Percentiles rank a stretch among this genome's conserved stretches.
phyloP scores from a whole-genome alignment of 768 basidiomycete genomes.

The Boletus rubropictus region DNA sequence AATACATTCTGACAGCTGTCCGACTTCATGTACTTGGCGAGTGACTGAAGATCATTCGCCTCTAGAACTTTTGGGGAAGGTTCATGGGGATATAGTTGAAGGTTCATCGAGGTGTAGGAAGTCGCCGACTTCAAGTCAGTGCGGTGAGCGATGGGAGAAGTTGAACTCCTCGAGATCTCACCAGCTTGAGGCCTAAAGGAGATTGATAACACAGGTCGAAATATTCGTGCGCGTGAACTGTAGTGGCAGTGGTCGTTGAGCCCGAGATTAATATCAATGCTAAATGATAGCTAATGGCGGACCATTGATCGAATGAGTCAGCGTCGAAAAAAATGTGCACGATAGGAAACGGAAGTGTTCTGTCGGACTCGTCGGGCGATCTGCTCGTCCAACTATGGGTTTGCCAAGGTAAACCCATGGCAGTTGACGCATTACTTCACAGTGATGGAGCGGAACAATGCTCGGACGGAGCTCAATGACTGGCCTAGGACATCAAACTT shows the following conservation, averaged over 20 bases:
- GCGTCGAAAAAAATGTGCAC: neutral
- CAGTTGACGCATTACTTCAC: neutral
- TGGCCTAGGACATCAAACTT: neutral
- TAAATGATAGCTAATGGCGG: no score
- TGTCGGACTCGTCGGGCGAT: neutral
- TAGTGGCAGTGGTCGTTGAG: no score
- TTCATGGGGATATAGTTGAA: slow-evolving; percentile 3
- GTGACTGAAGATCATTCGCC: slow-evolving; percentile 35
- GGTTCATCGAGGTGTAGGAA: slow-evolving; percentile 9
- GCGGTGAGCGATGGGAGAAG: neutral
- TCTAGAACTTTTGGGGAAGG: slow-evolving; percentile 23
- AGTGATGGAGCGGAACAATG: neutral
- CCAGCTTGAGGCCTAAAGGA: no score
- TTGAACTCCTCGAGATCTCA: neutral
- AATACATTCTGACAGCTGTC: slow-evolving; percentile 61
- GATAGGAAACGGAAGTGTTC: neutral
- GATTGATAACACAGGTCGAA: neutral
- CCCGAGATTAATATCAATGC: no score
- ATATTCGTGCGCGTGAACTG: neutral
- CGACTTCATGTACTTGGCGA: slow-evolving; percentile 68
- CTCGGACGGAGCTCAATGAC: neutral
- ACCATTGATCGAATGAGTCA: neutral
- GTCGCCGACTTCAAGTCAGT: neutral
- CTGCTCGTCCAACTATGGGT: neutral
- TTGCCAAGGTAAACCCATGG: neutral